Evolutionary conservation across 805 yeast species (phyloP).

Genomic region (Millerozyma miso): DNA sequence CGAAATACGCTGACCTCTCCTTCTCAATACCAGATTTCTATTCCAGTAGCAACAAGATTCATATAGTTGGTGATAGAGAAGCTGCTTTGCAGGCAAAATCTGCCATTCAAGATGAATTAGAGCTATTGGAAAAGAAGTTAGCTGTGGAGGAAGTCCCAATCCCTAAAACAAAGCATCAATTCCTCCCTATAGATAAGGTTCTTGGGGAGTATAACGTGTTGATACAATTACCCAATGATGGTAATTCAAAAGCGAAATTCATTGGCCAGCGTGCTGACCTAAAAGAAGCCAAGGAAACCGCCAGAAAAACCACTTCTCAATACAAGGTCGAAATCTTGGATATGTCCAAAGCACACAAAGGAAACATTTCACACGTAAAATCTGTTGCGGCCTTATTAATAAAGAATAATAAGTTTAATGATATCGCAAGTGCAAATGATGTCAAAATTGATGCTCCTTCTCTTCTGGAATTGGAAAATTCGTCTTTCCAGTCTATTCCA

Average conservation of each 20-base stretch:
- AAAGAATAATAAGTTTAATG: constrained; percentile 44
- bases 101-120: constrained; percentile 43
- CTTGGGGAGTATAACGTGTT: constrained; percentile 53
- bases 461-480: constrained; percentile 35
- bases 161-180: constrained; percentile 66
- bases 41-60: constrained; percentile 36
- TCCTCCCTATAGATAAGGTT: constrained; percentile 54
- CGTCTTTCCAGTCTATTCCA: constrained; percentile 40
- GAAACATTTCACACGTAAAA: constrained; percentile 70
- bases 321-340: constrained; percentile 67
- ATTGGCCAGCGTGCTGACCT: constrained; percentile 58
- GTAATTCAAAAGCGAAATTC: constrained; percentile 51
- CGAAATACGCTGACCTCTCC: constrained; percentile 23
- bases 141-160: constrained; percentile 55
- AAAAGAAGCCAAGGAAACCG: constrained; percentile 55
- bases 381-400: constrained; percentile 65
- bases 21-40: constrained; percentile 33
- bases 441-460: constrained; percentile 37
- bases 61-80: constrained; percentile 69
- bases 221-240: constrained; percentile 50
- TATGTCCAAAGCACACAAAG: constrained; percentile 86
- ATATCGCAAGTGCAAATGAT: constrained; percentile 35
- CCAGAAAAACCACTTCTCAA: constrained; percentile 56
- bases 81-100: constrained; percentile 53
- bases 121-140: constrained; percentile 41